phyloP scores from a whole-genome alignment of 257 asterid species.

The Rubia yunnanensis region DNA sequence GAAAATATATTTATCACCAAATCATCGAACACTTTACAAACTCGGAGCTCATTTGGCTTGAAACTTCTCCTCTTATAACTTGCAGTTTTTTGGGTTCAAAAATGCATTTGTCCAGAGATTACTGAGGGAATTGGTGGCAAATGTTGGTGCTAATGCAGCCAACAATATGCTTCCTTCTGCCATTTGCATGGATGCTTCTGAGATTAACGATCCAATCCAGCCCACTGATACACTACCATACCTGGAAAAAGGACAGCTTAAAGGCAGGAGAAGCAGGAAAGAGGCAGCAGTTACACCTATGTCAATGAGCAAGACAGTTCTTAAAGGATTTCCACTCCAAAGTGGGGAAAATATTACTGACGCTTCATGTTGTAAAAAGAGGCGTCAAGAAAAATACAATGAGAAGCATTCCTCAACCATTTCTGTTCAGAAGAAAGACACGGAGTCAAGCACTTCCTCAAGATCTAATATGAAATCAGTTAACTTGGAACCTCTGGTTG shows the following conservation, averaged over 20 bases:
- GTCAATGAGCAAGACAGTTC: constrained; percentile 15
- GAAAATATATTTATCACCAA: not conserved
- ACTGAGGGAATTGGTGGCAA: constrained; percentile 74
- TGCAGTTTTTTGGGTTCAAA: constrained; percentile 88
- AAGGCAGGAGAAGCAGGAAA: constrained; percentile 59
- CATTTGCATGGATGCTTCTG: constrained; percentile 26
- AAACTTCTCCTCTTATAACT: constrained; percentile 13
- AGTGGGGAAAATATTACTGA: constrained; percentile 17
- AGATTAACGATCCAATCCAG: constrained; percentile 24
- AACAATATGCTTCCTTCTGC: constrained; percentile 28
- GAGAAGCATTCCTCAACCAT: constrained; percentile 10
- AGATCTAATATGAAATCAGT: constrained; percentile 23
- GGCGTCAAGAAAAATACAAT: not conserved
- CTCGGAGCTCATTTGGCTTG: not conserved
- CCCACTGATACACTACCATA: constrained; percentile 22
- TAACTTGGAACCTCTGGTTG: constrained; percentile 16
- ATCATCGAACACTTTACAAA: not conserved
- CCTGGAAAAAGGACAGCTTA: constrained; percentile 29
- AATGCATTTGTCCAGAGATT: constrained; percentile 80
- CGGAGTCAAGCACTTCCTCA: constrained; percentile 15
- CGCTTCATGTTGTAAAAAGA: constrained; percentile 19
- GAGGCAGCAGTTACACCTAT: constrained; percentile 22
- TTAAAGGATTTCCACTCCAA: constrained; percentile 23
- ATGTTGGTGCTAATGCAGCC: constrained; percentile 50
- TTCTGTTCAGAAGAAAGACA: constrained; percentile 19